phyloP scores from a whole-genome alignment of 768 basidiomycete genomes.

The Tephrocybe sp. region DNA sequence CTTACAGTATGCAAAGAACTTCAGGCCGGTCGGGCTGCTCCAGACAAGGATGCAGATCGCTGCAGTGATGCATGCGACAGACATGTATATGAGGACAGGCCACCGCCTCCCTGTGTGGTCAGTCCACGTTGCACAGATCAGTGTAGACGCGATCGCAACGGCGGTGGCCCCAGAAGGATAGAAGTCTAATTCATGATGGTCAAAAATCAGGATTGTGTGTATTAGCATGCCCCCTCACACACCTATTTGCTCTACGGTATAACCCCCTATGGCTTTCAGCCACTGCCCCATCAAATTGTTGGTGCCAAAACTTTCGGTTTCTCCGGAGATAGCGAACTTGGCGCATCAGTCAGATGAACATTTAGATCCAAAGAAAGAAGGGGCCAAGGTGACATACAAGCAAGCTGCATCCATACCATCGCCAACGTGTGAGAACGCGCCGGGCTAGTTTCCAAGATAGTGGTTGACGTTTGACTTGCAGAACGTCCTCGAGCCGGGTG shows the following conservation, averaged over 20 bases:
- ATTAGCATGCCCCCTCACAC: too few species aligned
- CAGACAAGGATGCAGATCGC: slow-evolving; percentile 62
- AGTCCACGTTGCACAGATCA: slow-evolving; percentile 64
- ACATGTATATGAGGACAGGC: slow-evolving; percentile 68
- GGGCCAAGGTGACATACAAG: slow-evolving; percentile 38
- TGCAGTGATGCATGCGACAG: slow-evolving; percentile 49
- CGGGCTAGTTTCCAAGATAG: slow-evolving; percentile 48
- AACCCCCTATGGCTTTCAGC: slow-evolving; percentile 61
- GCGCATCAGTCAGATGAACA: background rate
- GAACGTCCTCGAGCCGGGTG: slow-evolving; percentile 42
- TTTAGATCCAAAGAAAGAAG: background rate
- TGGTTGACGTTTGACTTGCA: slow-evolving; percentile 39
- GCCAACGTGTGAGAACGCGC: slow-evolving; percentile 57
- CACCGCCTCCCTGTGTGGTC: slow-evolving; percentile 57
- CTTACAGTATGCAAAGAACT: slow-evolving; percentile 75
- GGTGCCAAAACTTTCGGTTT: slow-evolving; percentile 67
- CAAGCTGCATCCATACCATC: slow-evolving; percentile 69
- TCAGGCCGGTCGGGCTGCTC: slow-evolving; percentile 58
- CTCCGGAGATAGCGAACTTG: slow-evolving; percentile 65
- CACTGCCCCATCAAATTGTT: slow-evolving; percentile 77
- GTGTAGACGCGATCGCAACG: slow-evolving; percentile 61
- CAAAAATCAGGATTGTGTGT: background rate
- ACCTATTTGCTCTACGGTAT: slow-evolving; percentile 64
- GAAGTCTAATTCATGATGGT: slow-evolving; percentile 23
- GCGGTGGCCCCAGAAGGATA: slow-evolving; percentile 69